phyloP scores from a whole-genome alignment of 805 yeast species.

The Myxozyma vanderwaltii region DNA sequence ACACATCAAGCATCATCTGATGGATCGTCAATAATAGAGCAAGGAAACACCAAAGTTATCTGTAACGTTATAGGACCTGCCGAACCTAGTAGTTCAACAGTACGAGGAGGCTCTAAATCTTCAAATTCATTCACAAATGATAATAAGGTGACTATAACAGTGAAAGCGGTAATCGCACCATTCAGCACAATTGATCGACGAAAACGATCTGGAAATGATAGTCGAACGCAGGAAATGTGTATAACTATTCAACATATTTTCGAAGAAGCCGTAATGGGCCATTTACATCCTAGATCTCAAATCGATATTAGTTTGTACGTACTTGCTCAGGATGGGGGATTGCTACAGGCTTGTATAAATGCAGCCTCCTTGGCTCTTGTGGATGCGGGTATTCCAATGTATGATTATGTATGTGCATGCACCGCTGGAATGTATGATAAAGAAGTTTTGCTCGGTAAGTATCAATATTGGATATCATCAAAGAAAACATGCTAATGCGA shows the following conservation, averaged over 20 bases:
- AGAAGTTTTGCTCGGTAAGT: constrained; percentile 60
- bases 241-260: constrained; percentile 42
- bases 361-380: constrained; percentile 86
- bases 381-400: constrained; percentile 94
- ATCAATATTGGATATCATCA: too few species aligned
- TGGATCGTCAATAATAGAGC: constrained; percentile 90
- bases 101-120: background rate
- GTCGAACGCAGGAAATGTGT: constrained; percentile 43
- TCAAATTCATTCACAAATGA: constrained; percentile 40
- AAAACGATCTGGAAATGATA: constrained; percentile 66
- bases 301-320: constrained; percentile 78
- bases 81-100: constrained; percentile 61
- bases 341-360: constrained; percentile 76
- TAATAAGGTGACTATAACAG: constrained; percentile 59
- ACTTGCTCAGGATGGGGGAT: constrained; percentile 86
- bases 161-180: constrained; percentile 72
- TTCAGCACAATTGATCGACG: constrained; percentile 78
- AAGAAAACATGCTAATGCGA: background rate
- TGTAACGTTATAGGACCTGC: constrained; percentile 87
- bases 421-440: constrained; percentile 76
- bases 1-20: constrained; percentile 85
- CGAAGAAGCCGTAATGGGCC: constrained; percentile 63
- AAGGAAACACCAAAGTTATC: constrained; percentile 86
- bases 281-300: constrained; percentile 78
- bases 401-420: constrained; percentile 81